A percentile compares a stretch with the other conserved stretches of the same genome.
These are phyloP conservation scores for Metschnikowia bowlesiae DNA, from an alignment of 805 yeast genomes.

Conservation along the genomic window DNA sequence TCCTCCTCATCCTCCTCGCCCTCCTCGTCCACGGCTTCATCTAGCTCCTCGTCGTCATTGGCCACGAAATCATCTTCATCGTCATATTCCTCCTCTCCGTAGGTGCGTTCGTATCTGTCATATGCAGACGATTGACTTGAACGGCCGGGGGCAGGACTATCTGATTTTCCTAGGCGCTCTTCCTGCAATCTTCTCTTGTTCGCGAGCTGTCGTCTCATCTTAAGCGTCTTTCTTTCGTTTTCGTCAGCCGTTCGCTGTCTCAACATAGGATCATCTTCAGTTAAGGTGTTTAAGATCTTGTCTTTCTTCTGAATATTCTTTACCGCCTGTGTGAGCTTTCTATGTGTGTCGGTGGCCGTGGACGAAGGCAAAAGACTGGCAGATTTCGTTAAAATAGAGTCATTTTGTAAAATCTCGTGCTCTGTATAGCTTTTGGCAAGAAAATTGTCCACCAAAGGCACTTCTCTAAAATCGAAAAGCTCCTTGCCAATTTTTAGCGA, in stretches of 20 bases:
- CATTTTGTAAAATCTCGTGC: conserved; percentile 66
- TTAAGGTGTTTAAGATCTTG: conserved; percentile 48
- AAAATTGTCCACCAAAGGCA: conserved; percentile 65
- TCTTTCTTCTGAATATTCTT: conserved; percentile 45
- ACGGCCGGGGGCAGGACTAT: conserved; percentile 25
- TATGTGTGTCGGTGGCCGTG: conserved; percentile 79
- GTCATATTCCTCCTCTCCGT: conserved; percentile 33
- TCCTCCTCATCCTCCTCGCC: conserved; percentile 44
- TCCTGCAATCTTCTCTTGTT: conserved; percentile 53
- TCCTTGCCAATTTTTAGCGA: conserved; percentile 87
- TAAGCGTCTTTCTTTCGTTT: conserved; percentile 52
- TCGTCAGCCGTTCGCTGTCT: conserved; percentile 65
- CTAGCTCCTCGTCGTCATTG: conserved; percentile 39
- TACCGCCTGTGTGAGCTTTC: conserved; percentile 69
- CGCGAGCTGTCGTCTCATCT: conserved; percentile 63
- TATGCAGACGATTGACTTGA: conserved; percentile 28
- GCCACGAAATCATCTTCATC: conserved; percentile 44
- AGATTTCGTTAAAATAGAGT: conserved; percentile 57
- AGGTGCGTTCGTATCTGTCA: conserved; percentile 35
- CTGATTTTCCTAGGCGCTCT: conserved; percentile 52
- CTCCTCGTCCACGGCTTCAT: conserved; percentile 37
- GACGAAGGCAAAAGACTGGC: conserved; percentile 86
- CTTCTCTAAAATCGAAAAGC: conserved; percentile 69
- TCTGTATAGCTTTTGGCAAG: conserved; percentile 67
- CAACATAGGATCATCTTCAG: conserved; percentile 64